Conservation (phyloP, 805 yeast genomes). For the Saccharomyces mikatae region DNA sequence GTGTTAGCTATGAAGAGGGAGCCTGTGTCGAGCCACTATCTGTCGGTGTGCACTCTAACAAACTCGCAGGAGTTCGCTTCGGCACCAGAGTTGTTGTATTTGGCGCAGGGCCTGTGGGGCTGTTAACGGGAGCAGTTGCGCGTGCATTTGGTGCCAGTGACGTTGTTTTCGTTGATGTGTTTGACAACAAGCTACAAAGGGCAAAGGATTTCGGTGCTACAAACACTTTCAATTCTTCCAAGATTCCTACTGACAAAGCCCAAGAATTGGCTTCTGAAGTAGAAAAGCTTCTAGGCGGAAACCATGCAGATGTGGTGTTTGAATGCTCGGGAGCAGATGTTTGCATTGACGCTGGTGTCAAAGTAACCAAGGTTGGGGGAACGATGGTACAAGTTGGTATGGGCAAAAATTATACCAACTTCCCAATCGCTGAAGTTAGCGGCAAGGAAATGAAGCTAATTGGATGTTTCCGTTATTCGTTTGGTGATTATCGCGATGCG, state of each 20-base stretch:
- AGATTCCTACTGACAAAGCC: constrained; percentile 29
- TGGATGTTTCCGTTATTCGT: constrained; percentile 76
- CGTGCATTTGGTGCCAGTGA: constrained; percentile 67
- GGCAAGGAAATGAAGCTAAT: constrained; percentile 60
- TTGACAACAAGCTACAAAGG: constrained; percentile 49
- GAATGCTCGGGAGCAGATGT: constrained; percentile 82
- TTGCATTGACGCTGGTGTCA: constrained; percentile 63
- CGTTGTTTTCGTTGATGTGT: constrained; percentile 35
- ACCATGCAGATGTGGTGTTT: constrained; percentile 50
- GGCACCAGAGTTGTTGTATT: constrained; percentile 67
- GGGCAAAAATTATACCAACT: constrained; percentile 59
- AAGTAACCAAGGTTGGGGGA: constrained; percentile 58
- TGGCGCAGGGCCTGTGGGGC: constrained; percentile 89
- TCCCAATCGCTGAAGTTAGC: constrained; percentile 38
- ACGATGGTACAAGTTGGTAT: constrained; percentile 78
- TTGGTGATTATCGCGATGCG: constrained; percentile 68
- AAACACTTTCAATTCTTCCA: constrained; percentile 39
- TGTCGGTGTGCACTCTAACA: constrained; percentile 78
- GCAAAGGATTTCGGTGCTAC: constrained; percentile 66
- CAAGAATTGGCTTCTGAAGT: constrained; percentile 14
- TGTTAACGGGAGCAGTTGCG: constrained; percentile 65
- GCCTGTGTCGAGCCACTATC: constrained; percentile 82
- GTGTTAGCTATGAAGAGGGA: constrained; percentile 74
- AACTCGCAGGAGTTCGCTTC: constrained; percentile 50
- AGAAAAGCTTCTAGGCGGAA: constrained; percentile 23